phyloP scores from a whole-genome alignment of 257 asterid species.

The Henckelia pumila region DNA sequence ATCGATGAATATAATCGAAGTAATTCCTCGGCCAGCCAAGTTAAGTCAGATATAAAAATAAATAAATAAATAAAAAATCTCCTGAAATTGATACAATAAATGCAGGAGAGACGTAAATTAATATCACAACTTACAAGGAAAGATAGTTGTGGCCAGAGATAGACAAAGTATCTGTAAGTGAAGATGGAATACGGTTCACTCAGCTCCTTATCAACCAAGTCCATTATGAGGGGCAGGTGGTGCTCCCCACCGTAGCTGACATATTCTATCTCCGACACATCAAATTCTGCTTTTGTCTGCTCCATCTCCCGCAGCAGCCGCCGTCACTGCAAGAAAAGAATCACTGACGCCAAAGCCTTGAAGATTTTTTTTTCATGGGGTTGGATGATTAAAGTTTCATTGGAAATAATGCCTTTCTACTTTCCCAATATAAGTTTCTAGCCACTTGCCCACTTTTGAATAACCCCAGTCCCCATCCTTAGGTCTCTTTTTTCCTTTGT shows the following conservation, averaged over 20 bases:
- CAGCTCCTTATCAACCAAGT: conserved; percentile 90
- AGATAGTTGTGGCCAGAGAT: conserved; percentile 92
- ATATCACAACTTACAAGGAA: conserved; percentile 57
- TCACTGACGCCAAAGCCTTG: neutral
- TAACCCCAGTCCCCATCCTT: no score
- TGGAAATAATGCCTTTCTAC: no score
- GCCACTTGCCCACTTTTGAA: neutral
- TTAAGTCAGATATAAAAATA: neutral
- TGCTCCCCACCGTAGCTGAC: conserved; percentile 92
- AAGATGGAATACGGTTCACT: conserved; percentile 97
- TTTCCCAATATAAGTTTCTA: no score
- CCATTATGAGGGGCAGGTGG: conserved; percentile 93
- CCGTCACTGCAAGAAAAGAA: neutral
- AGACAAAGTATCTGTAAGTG: conserved; percentile 95
- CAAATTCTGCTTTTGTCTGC: conserved; percentile 31
- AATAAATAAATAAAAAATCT: conserved; percentile 11
- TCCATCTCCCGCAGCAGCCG: conserved; percentile 18
- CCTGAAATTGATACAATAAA: neutral
- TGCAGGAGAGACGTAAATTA: neutral
- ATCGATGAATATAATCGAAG: conserved; percentile 12
- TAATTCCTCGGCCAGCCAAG: neutral
- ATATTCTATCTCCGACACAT: conserved; percentile 56
- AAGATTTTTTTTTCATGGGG: no score
- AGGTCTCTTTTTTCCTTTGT: neutral
- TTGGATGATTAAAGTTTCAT: no score